Evolutionary conservation across 2,329 filamentous ascomycete genomes (phyloP).

Genomic region (Sporothrix phasma): DNA sequence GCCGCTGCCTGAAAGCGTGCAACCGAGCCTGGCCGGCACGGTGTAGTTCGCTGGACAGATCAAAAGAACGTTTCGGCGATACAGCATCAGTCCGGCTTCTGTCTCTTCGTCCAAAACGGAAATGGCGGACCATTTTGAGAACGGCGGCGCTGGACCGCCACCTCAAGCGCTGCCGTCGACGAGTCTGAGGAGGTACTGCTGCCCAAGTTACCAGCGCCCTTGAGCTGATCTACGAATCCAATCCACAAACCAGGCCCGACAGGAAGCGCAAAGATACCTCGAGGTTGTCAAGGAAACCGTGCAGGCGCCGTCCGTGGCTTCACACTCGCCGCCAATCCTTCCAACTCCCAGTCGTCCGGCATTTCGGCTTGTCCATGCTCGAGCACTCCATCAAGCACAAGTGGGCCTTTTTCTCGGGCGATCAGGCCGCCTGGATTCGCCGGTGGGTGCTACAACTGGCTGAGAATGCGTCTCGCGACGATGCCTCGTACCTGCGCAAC

Average conservation of each 20-base stretch:
- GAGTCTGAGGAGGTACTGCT: slow-evolving; percentile 32
- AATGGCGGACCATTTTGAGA: slow-evolving; percentile 14
- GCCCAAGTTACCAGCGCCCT: slow-evolving; percentile 68
- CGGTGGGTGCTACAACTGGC: slow-evolving; percentile 73
- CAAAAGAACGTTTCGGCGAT: neutral
- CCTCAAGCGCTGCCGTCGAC: slow-evolving; percentile 1
- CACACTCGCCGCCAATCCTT: slow-evolving; percentile 63
- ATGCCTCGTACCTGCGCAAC: slow-evolving; percentile 78
- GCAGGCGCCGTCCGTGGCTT: slow-evolving; percentile 76
- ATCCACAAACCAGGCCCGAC: slow-evolving; percentile 70
- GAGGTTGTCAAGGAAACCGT: slow-evolving; percentile 72
- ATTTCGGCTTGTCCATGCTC: slow-evolving; percentile 86
- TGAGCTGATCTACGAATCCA: slow-evolving; percentile 76
- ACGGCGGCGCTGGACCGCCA: slow-evolving; percentile 24
- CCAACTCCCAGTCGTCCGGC: slow-evolving; percentile 73
- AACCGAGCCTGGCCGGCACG: neutral
- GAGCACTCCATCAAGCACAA: slow-evolving; percentile 82
- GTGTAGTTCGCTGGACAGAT: neutral
- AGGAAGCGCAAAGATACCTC: slow-evolving; percentile 75
- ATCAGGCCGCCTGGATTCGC: slow-evolving; percentile 59
- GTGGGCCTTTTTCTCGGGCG: slow-evolving; percentile 62
- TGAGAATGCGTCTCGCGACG: slow-evolving; percentile 56
- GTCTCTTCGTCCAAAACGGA: neutral
- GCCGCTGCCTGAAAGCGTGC: neutral
- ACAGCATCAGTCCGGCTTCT: neutral